Percentiles rank a stretch among this genome's conserved stretches.
Evolutionary conservation across 768 basidiomycete genomes (phyloP).

Genomic region (Asterophora lycoperdoides): DNA sequence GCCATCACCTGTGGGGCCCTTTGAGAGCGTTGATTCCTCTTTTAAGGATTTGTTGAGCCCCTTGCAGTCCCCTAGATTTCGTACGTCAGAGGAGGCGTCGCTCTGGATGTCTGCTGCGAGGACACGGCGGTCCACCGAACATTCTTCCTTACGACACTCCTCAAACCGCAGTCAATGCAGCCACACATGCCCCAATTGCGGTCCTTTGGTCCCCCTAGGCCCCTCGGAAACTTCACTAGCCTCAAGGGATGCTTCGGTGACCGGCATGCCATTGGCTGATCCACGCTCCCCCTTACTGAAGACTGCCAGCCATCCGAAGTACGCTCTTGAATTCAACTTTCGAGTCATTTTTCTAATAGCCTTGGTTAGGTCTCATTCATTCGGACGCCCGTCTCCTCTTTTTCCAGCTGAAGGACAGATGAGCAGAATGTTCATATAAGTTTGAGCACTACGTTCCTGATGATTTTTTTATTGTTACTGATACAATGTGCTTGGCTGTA

Average conservation of each 20-base stretch:
- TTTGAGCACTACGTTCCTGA: background rate
- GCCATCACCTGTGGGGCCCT: constrained; percentile 24
- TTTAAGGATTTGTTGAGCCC: constrained; percentile 13
- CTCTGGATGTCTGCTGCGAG: background rate
- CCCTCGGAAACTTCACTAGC: background rate
- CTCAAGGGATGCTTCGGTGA: background rate
- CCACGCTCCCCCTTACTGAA: constrained; percentile 11
- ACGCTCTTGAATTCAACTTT: background rate
- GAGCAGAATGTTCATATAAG: background rate
- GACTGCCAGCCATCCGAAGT: background rate
- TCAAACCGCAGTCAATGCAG: background rate
- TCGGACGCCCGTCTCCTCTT: background rate
- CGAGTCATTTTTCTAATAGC: background rate
- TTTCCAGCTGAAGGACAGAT: background rate
- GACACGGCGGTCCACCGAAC: constrained; percentile 6
- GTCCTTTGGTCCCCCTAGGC: background rate
- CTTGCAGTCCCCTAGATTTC: constrained; percentile 13
- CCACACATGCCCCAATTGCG: background rate
- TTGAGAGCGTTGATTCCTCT: constrained; percentile 20
- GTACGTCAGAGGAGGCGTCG: constrained; percentile 2
- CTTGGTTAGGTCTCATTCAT: background rate
- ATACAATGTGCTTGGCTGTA: no score
- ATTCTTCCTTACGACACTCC: background rate
- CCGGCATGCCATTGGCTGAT: background rate
- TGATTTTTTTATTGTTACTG: background rate